Evolutionary conservation across 441 rosid species (phyloP).

Genomic region (Corymbia citriodora): DNA sequence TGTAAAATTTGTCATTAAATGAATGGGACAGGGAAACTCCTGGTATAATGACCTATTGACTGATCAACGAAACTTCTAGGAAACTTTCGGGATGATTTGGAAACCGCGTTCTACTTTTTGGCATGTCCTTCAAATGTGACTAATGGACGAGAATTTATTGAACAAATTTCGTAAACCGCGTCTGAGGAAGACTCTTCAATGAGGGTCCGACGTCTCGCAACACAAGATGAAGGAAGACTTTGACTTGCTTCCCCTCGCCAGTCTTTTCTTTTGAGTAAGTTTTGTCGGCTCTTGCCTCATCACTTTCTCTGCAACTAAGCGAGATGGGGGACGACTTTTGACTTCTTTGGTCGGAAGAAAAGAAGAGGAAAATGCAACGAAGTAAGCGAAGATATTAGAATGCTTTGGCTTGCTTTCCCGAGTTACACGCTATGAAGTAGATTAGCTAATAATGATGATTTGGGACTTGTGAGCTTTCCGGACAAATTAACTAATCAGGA

Average conservation of each 20-base stretch:
- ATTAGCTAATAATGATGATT: neutral
- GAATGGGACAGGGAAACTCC: fast-evolving
- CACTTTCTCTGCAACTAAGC: too few relatives aligned
- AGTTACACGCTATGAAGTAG: neutral
- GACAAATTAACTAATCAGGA: too few relatives aligned
- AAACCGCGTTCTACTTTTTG: neutral
- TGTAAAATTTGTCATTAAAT: too few relatives aligned
- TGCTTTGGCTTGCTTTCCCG: neutral
- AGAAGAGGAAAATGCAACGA: too few relatives aligned
- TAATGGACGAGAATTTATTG: neutral
- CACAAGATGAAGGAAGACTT: neutral
- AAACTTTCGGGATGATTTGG: too few relatives aligned
- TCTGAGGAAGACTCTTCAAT: neutral
- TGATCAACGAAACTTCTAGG: neutral
- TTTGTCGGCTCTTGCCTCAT: too few relatives aligned
- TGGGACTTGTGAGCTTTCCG: neutral
- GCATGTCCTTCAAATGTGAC: neutral
- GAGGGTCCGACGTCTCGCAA: neutral
- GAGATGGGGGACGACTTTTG: neutral
- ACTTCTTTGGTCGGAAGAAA: too few relatives aligned
- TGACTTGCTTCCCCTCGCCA: neutral
- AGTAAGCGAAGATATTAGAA: too few relatives aligned
- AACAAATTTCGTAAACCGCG: neutral
- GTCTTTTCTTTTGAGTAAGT: neutral
- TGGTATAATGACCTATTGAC: neutral